Conservation (phyloP, 1,139 yeast species). For the Suhomyces bokatorum region DNA sequence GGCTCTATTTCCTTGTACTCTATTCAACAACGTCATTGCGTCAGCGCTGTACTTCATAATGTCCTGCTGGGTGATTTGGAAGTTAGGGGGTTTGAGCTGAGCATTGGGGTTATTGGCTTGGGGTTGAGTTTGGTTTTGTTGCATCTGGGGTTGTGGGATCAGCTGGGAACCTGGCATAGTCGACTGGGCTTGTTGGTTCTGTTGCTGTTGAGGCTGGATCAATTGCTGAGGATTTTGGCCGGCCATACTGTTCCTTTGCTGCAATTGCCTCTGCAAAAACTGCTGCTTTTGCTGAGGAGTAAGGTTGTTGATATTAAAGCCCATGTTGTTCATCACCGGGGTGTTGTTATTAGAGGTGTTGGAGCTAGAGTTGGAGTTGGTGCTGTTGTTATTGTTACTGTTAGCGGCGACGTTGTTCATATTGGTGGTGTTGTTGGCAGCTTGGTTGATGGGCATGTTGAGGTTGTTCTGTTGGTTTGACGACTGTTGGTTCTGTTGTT, state of each 20-base stretch:
- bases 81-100: constrained; percentile 35
- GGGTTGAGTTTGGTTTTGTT: constrained; percentile 17
- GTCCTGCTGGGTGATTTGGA: constrained; percentile 45
- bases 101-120: constrained; percentile 16
- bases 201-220: constrained; percentile 38
- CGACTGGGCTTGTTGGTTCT: constrained; percentile 26
- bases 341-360: constrained; percentile 13
- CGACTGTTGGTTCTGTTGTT: constrained; percentile 11
- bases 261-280: constrained; percentile 36
- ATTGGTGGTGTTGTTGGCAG: background rate
- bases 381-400: background rate
- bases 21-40: constrained; percentile 40
- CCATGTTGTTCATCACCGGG: constrained; percentile 18
- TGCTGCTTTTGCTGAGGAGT: constrained; percentile 42
- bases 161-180: constrained; percentile 6
- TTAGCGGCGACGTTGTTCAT: background rate
- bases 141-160: constrained; percentile 13
- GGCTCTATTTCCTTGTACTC: constrained; percentile 43
- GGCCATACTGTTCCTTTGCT: constrained; percentile 22
- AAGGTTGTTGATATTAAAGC: constrained; percentile 22
- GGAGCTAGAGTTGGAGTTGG: background rate
- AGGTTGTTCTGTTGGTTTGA: constrained; percentile 15
- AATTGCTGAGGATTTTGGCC: constrained; percentile 38
- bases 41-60: constrained; percentile 42
- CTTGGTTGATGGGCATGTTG: constrained; percentile 11